Evolutionary conservation across 768 basidiomycete species (phyloP), one percentile per base, ranked within the genome.

Genomic region (Boletus fagicola): DNA sequence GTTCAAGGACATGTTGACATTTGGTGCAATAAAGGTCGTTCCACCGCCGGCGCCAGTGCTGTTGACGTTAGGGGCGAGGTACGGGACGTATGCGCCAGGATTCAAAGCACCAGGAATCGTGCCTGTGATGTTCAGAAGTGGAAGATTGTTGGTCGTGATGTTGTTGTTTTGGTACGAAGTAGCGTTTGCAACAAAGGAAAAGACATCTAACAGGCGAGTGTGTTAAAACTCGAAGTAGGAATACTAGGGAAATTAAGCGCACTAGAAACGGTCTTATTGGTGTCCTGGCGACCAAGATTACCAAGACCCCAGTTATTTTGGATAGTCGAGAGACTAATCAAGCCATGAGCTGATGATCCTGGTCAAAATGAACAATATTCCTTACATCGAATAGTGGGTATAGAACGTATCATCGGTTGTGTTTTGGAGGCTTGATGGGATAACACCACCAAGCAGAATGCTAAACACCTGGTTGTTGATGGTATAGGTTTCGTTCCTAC

Each of bases 251-350:
- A 5, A 47, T 46, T 31, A 12, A 39, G 5, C 66, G 43, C 26
- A 64, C 65, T 69, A 30, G 57, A n/a, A 28, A 65, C 53, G 10
- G 61, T 78, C 73, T 75, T 72, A 70, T 83, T 83, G 46, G 78
- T 80, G 62, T 85, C 83, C 36, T 75, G 73, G 39, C 85, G 78
- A 20, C 85, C 85, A 24, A 86, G 81, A 12, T 80, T 82, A 38
- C 78, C 78, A 33, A 87, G 80, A 6, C 71, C 71, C 85, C 85
- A 87, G 72, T 87, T 87, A 35, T 77, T 76, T 69, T 85, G 67
- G 28, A 85, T 76, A 22, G 84, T 82, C 13, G 79, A 77, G 49
- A 86, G 73, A 31, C 71, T 71, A 7, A 31, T 18, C 38, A 11
- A 11, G 50, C 49, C 42, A 38, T 57, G 11, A 67, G 45, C 18